Conservation (phyloP, 768 basidiomycete genomes). For the Coprinopsis strossmayeri region DNA sequence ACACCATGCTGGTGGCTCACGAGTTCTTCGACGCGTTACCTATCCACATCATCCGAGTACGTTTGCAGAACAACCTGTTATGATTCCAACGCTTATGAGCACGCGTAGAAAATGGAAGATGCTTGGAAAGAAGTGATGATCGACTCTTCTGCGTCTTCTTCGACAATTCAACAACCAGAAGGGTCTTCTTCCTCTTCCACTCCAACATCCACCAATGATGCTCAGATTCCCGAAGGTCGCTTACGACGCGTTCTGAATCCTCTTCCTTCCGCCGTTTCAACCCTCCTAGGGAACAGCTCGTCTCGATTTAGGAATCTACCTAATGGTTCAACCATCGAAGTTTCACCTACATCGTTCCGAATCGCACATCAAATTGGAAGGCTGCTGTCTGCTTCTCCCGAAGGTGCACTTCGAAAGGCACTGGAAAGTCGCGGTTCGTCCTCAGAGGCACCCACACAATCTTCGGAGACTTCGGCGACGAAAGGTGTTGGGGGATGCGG, state of each 20-base stretch:
- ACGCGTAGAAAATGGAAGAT: constrained; percentile 63
- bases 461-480: constrained; percentile 5
- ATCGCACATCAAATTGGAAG: constrained; percentile 64
- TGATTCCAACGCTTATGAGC: background rate
- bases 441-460: no score
- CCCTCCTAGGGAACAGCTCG: constrained; percentile 59
- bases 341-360: constrained; percentile 65
- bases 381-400: constrained; percentile 33
- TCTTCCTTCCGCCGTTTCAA: constrained; percentile 38
- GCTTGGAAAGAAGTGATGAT: constrained; percentile 89
- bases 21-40: constrained; percentile 98
- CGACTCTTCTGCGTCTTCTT: constrained; percentile 29
- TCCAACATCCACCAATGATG: background rate
- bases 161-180: constrained; percentile 6
- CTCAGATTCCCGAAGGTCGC: constrained; percentile 17
- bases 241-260: constrained; percentile 66
- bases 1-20: constrained; percentile 87
- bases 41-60: constrained; percentile 81
- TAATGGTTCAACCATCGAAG: constrained; percentile 70
- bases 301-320: constrained; percentile 65
- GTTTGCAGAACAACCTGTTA: no score
- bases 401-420: background rate
- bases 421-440: no score
- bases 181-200: constrained; percentile 3
- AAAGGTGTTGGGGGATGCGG: constrained; percentile 45